These are phyloP conservation scores for Leccinellum albellum DNA, from an alignment of 768 basidiomycete species.

Conservation along the genomic window DNA sequence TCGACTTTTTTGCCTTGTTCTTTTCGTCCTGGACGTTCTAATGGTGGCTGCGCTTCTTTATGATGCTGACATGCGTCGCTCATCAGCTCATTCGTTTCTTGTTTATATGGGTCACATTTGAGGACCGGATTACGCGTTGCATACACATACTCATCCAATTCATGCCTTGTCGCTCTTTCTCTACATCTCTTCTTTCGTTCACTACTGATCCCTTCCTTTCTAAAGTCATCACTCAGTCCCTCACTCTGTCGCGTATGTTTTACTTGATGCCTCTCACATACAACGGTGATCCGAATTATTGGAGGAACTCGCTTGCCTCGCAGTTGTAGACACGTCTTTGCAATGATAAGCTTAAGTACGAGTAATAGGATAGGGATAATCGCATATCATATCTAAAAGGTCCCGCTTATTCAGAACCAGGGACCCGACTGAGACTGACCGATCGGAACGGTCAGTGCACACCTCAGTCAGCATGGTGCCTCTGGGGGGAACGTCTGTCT, in stretches of 20 bases:
- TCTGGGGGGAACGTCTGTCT: constrained; percentile 1
- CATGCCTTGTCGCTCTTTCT: constrained; percentile 11
- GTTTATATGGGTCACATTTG: constrained; percentile 8
- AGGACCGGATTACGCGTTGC: constrained; percentile 9
- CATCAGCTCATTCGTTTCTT: constrained; percentile 7
- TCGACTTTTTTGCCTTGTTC: background rate
- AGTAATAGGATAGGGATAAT: constrained; percentile 8
- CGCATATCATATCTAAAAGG: constrained; percentile 7
- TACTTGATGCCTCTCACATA: background rate
- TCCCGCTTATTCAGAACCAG: background rate
- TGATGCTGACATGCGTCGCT: constrained; percentile 7
- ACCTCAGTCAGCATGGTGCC: background rate
- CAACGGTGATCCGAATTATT: background rate
- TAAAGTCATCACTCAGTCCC: constrained; percentile 1
- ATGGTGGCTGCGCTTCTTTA: constrained; percentile 12
- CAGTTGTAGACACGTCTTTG: constrained; percentile 1
- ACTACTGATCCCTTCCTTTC: background rate
- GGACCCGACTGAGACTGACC: background rate
- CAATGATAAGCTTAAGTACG: constrained; percentile 20
- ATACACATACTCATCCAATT: background rate
- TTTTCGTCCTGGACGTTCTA: constrained; percentile 16
- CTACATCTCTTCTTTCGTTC: background rate
- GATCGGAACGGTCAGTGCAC: background rate
- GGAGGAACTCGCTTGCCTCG: background rate
- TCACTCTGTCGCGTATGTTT: constrained; percentile 10